phyloP scores from a whole-genome alignment of 352 stramenopile genomes.

The Globisporangium nunn region DNA sequence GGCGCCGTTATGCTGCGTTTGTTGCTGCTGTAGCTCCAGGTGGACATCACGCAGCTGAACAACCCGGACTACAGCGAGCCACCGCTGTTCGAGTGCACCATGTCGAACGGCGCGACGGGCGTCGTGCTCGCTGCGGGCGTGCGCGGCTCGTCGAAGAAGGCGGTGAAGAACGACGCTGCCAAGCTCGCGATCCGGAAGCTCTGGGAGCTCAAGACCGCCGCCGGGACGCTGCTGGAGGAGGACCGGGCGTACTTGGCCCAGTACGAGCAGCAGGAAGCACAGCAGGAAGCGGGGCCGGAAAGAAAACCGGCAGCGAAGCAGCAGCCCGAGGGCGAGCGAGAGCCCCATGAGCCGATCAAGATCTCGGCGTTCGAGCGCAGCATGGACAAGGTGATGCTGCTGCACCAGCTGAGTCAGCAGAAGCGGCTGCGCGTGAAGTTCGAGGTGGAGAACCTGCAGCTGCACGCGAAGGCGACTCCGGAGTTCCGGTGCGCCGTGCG shows the following conservation, averaged over 20 bases:
- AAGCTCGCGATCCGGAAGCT: slow-evolving; percentile 69
- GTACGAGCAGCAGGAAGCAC: slow-evolving; percentile 15
- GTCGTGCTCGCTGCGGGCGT: slow-evolving; percentile 44
- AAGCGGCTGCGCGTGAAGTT: slow-evolving; percentile 33
- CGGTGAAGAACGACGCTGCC: slow-evolving; percentile 57
- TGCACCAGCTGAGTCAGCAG: slow-evolving; percentile 52
- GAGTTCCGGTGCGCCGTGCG: slow-evolving; percentile 47
- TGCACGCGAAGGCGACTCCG: slow-evolving; percentile 17
- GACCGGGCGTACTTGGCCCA: slow-evolving; percentile 59
- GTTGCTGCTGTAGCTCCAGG: slow-evolving; percentile 23
- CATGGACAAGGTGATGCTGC: slow-evolving; percentile 30
- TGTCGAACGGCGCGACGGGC: slow-evolving; percentile 33
- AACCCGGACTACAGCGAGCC: slow-evolving; percentile 50
- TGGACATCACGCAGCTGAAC: slow-evolving; percentile 32
- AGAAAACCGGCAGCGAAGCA: slow-evolving; percentile 8
- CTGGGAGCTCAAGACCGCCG: slow-evolving; percentile 60
- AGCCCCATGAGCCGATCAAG: slow-evolving; percentile 2
- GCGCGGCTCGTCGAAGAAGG: slow-evolving; percentile 53
- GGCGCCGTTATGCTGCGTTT: neutral
- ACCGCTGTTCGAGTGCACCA: slow-evolving; percentile 50
- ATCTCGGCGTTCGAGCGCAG: slow-evolving; percentile 40
- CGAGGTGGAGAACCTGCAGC: slow-evolving; percentile 40
- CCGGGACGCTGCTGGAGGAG: slow-evolving; percentile 37
- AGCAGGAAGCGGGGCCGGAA: too few relatives aligned
- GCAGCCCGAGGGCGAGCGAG: slow-evolving; percentile 41